These are phyloP conservation scores for Lizonia empirigonia DNA, from an alignment of 2,329 filamentous ascomycete genomes.

Conservation along the genomic window DNA sequence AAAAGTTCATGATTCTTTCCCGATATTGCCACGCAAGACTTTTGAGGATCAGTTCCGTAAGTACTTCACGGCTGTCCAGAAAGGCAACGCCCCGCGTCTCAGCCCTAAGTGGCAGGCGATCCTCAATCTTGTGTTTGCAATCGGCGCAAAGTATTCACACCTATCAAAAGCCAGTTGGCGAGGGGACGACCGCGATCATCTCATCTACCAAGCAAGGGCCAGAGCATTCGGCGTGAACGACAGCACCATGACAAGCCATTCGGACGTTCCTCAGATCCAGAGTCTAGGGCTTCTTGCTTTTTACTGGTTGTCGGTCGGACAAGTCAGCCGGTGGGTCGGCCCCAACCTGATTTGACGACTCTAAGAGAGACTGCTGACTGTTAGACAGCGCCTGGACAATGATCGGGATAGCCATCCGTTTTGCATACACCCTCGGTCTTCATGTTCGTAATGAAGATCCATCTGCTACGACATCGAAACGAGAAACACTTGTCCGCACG, in stretches of 20 bases:
- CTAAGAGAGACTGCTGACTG: neutral
- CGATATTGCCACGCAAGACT: slow-evolving; percentile 41
- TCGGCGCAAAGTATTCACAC: slow-evolving; percentile 49
- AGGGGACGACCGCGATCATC: slow-evolving; percentile 40
- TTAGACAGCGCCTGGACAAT: slow-evolving; percentile 46
- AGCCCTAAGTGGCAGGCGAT: slow-evolving; percentile 47
- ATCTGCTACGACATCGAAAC: slow-evolving; percentile 33
- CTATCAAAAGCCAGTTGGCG: slow-evolving; percentile 37
- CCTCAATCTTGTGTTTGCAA: slow-evolving; percentile 51
- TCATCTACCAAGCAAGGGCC: slow-evolving; percentile 49
- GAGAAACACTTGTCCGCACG: slow-evolving; percentile 46
- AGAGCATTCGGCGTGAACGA: slow-evolving; percentile 41
- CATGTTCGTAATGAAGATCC: slow-evolving; percentile 48
- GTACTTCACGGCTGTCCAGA: slow-evolving; percentile 36
- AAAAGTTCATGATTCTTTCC: slow-evolving; percentile 48
- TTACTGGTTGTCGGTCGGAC: slow-evolving; percentile 49
- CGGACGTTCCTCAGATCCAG: slow-evolving; percentile 49
- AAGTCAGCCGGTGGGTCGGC: slow-evolving; percentile 48
- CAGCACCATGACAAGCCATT: slow-evolving; percentile 36
- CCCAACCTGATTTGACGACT: neutral
- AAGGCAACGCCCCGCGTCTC: slow-evolving; percentile 23
- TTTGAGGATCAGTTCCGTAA: slow-evolving; percentile 45
- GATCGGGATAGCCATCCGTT: slow-evolving; percentile 47
- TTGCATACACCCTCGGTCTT: slow-evolving; percentile 46
- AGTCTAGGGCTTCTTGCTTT: slow-evolving; percentile 47